Conservation (phyloP, 495 filamentous ascomycete species). For the Aspergillus cavernicola region DNA sequence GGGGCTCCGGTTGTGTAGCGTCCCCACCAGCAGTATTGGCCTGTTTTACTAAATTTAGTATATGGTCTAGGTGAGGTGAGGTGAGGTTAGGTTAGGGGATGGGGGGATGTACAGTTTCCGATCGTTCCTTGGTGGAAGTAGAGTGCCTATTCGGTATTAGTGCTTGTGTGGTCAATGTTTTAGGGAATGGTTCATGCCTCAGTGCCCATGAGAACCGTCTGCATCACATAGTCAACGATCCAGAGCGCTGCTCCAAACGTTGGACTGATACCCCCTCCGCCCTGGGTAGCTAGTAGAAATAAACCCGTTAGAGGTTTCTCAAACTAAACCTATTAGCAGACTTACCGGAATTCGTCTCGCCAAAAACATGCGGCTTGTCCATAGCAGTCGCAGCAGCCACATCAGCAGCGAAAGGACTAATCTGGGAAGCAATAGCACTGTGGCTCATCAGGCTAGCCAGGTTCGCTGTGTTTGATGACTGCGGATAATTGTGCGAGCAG, state of each 20-base stretch:
- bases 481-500: conserved; percentile 59
- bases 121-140: conserved; percentile 64
- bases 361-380: conserved; percentile 53
- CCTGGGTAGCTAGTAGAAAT: conserved; percentile 32
- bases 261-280: conserved; percentile 47
- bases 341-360: conserved; percentile 57
- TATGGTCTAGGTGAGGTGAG: background rate
- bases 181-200: conserved; percentile 7
- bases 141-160: conserved; percentile 14
- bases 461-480: conserved; percentile 39
- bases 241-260: conserved; percentile 57
- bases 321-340: background rate
- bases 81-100: background rate
- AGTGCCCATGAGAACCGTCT: conserved; percentile 45
- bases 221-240: conserved; percentile 58
- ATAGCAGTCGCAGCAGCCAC: conserved; percentile 40
- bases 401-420: conserved; percentile 47
- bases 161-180: background rate
- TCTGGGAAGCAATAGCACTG: conserved; percentile 41
- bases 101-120: conserved; percentile 41
- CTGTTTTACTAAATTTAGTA: conserved; percentile 10
- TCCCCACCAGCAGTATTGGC: conserved; percentile 60
- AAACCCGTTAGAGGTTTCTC: too few relatives aligned
- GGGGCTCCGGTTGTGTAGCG: conserved; percentile 52
- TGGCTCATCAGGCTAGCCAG: conserved; percentile 49